phyloP scores from a whole-genome alignment of 129 eudicot species.

The Chrysanthemum makinoi region DNA sequence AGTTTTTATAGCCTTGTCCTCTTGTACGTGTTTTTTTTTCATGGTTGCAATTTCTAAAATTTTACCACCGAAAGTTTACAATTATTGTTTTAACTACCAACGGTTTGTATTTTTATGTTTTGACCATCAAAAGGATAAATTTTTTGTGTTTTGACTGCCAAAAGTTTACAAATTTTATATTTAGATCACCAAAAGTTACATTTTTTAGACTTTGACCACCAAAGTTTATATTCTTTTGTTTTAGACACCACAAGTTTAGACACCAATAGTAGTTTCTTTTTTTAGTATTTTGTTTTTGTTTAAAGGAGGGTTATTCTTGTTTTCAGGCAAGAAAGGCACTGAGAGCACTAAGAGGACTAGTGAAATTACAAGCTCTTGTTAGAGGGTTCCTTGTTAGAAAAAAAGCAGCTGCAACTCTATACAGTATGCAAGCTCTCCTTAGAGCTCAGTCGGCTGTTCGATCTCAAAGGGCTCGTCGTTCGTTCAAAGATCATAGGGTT shows the following conservation, averaged over 20 bases:
- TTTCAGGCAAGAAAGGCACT: conserved; percentile 85
- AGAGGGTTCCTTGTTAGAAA: conserved; percentile 93
- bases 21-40: conserved; percentile 9
- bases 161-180: not conserved
- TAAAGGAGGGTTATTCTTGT: conserved; percentile 12
- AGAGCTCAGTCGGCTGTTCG: conserved; percentile 70
- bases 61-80: not conserved
- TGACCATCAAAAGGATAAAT: not conserved
- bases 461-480: conserved; percentile 63
- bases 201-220: conserved; percentile 1
- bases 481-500: conserved; percentile 37
- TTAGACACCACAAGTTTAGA: not conserved
- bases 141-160: not conserved
- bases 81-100: not conserved
- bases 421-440: conserved; percentile 92
- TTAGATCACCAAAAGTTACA: not conserved
- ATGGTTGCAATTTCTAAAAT: not conserved
- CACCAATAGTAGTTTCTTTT: too few relatives aligned
- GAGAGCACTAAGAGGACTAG: conserved; percentile 81
- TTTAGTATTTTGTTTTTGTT: not conserved
- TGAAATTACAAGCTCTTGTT: conserved; percentile 87
- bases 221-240: not conserved
- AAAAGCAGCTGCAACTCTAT: conserved; percentile 78
- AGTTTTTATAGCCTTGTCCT: conserved; percentile 1
- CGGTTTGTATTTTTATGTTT: not conserved